Conservation (phyloP, 495 filamentous ascomycete genomes). For the Aspergillus homomorphus region DNA sequence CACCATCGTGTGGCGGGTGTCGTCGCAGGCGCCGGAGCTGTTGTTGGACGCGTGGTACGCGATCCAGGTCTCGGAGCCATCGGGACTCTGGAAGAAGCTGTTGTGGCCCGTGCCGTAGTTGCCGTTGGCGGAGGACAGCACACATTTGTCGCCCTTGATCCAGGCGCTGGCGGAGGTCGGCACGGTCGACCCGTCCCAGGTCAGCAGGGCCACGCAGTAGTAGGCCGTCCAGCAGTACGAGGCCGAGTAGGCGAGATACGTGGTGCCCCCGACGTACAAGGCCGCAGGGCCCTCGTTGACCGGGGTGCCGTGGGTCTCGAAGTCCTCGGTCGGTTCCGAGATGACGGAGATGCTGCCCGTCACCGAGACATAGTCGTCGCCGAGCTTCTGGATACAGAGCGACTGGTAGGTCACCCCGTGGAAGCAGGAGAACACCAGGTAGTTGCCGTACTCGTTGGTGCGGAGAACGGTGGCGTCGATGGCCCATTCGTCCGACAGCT, state of each 20-base stretch:
- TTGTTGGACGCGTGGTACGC: slow-evolving; percentile 50
- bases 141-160: slow-evolving; percentile 38
- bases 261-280: slow-evolving; percentile 43
- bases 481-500: slow-evolving; percentile 20
- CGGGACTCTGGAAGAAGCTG: slow-evolving; percentile 41
- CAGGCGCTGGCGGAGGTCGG: slow-evolving; percentile 38
- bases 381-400: slow-evolving; percentile 38
- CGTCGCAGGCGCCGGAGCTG: slow-evolving; percentile 39
- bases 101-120: slow-evolving; percentile 57
- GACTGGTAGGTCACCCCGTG: slow-evolving; percentile 38
- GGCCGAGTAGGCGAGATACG: slow-evolving; percentile 51
- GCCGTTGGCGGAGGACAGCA: slow-evolving; percentile 40
- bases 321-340: slow-evolving; percentile 38
- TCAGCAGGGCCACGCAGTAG: slow-evolving; percentile 51
- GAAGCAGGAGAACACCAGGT: slow-evolving; percentile 48
- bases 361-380: slow-evolving; percentile 23
- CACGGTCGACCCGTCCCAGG: slow-evolving; percentile 38
- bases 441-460: slow-evolving; percentile 32
- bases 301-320: slow-evolving; percentile 45
- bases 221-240: slow-evolving; percentile 49
- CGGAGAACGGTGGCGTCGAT: slow-evolving; percentile 47
- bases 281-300: slow-evolving; percentile 53
- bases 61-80: slow-evolving; percentile 46
- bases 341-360: slow-evolving; percentile 36
- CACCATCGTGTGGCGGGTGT: slow-evolving; percentile 48